Conservation (phyloP, 2,329 filamentous ascomycete species). For the Tolypocladium paradoxum region DNA sequence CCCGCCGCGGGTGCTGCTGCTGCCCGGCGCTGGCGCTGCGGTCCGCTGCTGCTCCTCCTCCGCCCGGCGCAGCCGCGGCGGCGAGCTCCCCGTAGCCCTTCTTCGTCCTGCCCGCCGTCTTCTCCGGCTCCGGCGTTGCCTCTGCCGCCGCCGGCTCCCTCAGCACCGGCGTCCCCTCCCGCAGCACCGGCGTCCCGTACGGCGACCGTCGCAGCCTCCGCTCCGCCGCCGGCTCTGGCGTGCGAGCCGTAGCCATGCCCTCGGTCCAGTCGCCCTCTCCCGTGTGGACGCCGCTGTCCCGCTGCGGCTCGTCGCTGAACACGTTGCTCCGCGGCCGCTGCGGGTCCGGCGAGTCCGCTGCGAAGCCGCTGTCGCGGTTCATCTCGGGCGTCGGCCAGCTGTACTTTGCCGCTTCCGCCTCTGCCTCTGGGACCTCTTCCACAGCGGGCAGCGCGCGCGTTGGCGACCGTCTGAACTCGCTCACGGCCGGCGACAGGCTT, state of each 20-base stretch:
- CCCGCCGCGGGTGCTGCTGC: constrained; percentile 2
- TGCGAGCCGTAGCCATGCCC: constrained; percentile 12
- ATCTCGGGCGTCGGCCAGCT: constrained; percentile 19
- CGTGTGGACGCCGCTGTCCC: constrained; percentile 48
- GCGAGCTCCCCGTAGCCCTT: constrained; percentile 19
- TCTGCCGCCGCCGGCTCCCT: constrained; percentile 24
- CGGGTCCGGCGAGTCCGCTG: constrained; percentile 31
- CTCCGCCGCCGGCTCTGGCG: constrained; percentile 16
- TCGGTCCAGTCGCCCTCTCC: constrained; percentile 39
- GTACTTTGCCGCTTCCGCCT: constrained; percentile 19
- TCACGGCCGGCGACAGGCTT: constrained; percentile 15
- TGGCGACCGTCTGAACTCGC: constrained; percentile 31
- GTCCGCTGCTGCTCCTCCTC: constrained; percentile 1
- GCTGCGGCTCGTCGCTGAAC: constrained; percentile 24
- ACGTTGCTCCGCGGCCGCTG: constrained; percentile 23
- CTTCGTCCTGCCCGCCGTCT: constrained; percentile 17
- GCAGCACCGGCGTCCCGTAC: constrained; percentile 26
- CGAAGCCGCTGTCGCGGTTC: constrained; percentile 24
- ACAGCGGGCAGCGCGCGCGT: constrained; percentile 39
- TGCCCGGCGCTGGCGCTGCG: constrained; percentile 6
- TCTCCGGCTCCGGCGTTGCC: constrained; percentile 34
- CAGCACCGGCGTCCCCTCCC: constrained; percentile 29
- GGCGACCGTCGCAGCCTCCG: constrained; percentile 20
- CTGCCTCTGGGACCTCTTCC: constrained; percentile 37
- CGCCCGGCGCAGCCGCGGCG: neutral